Conservation (phyloP, 768 basidiomycete species). For the Lactarius akahatsu region DNA sequence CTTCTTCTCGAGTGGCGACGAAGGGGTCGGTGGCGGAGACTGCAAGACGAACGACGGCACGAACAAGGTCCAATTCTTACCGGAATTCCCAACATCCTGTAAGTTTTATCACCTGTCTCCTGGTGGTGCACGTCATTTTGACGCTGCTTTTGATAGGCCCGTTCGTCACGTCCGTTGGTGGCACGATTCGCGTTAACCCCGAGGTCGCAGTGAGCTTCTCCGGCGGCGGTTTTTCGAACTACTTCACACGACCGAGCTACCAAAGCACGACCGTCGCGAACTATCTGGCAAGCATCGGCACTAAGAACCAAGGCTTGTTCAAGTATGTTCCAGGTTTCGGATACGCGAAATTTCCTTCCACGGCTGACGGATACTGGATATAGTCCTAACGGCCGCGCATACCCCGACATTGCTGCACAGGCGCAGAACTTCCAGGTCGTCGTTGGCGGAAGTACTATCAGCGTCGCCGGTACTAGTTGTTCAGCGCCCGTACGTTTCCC, state of each 20-base stretch:
- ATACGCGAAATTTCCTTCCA: conserved; percentile 5
- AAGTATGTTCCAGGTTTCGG: conserved; percentile 43
- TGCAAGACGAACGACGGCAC: conserved; percentile 45
- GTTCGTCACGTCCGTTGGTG: conserved; percentile 63
- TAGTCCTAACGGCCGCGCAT: conserved; percentile 36
- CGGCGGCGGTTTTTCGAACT: conserved; percentile 66
- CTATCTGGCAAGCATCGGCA: conserved; percentile 44
- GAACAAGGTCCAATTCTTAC: conserved; percentile 35
- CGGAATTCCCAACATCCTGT: conserved; percentile 46
- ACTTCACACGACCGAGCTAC: conserved; percentile 36
- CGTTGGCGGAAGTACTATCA: conserved; percentile 42
- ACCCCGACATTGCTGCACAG: conserved; percentile 45
- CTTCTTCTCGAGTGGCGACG: conserved; percentile 65
- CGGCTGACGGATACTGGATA: background rate
- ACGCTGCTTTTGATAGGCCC: conserved; percentile 37
- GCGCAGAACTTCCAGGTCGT: conserved; percentile 59
- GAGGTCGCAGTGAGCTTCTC: conserved; percentile 61
- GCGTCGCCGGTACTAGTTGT: conserved; percentile 48
- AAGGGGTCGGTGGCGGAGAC: conserved; percentile 59
- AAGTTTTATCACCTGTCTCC: background rate
- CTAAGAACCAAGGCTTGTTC: conserved; percentile 47
- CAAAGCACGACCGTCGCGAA: conserved; percentile 35
- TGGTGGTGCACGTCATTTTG: too few relatives aligned
- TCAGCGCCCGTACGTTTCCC: conserved; percentile 35
- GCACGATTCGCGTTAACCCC: conserved; percentile 57